Percentiles rank a stretch among this genome's conserved stretches.
Conservation (phyloP, 2,329 filamentous ascomycete genomes). For the Nectriaceae sp. region DNA sequence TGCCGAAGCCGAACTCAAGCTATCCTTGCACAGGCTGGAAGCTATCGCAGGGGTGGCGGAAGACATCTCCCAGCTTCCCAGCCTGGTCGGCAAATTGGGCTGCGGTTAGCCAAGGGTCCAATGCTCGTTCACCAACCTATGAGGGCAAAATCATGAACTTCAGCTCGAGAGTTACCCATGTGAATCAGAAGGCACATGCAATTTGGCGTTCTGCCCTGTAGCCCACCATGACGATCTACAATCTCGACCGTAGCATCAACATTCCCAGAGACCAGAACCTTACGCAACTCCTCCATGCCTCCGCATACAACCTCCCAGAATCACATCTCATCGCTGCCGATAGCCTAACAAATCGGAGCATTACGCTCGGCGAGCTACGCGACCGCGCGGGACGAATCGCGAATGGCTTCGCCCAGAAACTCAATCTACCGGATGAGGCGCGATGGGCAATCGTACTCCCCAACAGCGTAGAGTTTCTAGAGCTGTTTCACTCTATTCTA, state of each 20-base stretch:
- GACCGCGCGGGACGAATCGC: slow-evolving; percentile 43
- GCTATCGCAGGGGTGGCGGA: slow-evolving; percentile 9
- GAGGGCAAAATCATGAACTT: not conserved
- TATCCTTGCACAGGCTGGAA: not conserved
- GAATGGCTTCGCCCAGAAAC: slow-evolving; percentile 35
- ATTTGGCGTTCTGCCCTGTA: not conserved
- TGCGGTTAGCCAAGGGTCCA: not conserved
- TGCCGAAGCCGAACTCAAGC: not conserved
- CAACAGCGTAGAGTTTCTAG: slow-evolving; percentile 47
- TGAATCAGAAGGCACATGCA: not conserved
- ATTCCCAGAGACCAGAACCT: slow-evolving; percentile 44
- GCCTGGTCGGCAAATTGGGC: slow-evolving; percentile 3
- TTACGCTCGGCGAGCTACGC: slow-evolving; percentile 45
- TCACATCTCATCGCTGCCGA: slow-evolving; percentile 46
- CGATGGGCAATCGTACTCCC: slow-evolving; percentile 46
- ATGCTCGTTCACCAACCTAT: not conserved
- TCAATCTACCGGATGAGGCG: slow-evolving; percentile 36
- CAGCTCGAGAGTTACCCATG: not conserved
- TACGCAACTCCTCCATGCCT: slow-evolving; percentile 45
- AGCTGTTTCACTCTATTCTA: slow-evolving; percentile 43
- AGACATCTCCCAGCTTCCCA: slow-evolving; percentile 12
- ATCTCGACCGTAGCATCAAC: slow-evolving; percentile 26
- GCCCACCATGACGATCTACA: slow-evolving; percentile 35
- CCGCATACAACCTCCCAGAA: slow-evolving; percentile 36
- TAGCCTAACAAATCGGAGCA: slow-evolving; percentile 45